phyloP scores from a whole-genome alignment of 257 asterid genomes.

The Osmanthus fragrans region DNA sequence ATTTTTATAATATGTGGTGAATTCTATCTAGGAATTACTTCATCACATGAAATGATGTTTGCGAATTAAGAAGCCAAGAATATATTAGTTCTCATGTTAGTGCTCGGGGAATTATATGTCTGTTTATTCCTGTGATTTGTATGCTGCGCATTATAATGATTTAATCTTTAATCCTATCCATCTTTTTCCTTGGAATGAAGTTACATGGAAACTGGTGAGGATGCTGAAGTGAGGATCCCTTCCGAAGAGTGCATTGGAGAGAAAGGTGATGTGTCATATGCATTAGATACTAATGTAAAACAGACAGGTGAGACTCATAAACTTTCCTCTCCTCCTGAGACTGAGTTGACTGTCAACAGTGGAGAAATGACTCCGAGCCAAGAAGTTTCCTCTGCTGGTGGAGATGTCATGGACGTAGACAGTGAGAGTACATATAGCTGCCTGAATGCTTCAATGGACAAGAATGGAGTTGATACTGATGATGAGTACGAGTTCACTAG shows the following conservation, averaged over 20 bases:
- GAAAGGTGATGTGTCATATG: slow-evolving; percentile 16
- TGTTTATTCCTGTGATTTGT: background rate
- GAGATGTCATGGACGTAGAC: slow-evolving; percentile 41
- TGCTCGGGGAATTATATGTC: slow-evolving; percentile 12
- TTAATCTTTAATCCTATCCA: slow-evolving; percentile 25
- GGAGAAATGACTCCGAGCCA: slow-evolving; percentile 29
- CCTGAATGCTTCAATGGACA: slow-evolving; percentile 42
- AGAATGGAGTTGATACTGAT: slow-evolving; percentile 29
- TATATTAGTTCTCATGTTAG: background rate
- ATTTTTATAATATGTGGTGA: background rate
- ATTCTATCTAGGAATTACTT: background rate
- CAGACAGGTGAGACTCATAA: slow-evolving; percentile 19
- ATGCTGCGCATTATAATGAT: background rate
- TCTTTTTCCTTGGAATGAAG: slow-evolving; percentile 35
- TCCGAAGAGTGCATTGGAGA: slow-evolving; percentile 15
- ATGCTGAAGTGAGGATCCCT: slow-evolving; percentile 25
- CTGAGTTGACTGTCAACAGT: slow-evolving; percentile 26
- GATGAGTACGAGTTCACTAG: slow-evolving; percentile 36
- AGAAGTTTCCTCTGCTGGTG: slow-evolving; percentile 34
- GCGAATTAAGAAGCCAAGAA: background rate
- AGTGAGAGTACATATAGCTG: slow-evolving; percentile 60
- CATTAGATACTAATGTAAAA: slow-evolving; percentile 23
- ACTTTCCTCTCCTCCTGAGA: slow-evolving; percentile 26
- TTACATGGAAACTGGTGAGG: slow-evolving; percentile 40
- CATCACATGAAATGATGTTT: background rate